A percentile compares a stretch with the other conserved stretches of the same genome.
phyloP scores from a whole-genome alignment of 768 basidiomycete genomes.

The Agaricus sinodeliciosus region DNA sequence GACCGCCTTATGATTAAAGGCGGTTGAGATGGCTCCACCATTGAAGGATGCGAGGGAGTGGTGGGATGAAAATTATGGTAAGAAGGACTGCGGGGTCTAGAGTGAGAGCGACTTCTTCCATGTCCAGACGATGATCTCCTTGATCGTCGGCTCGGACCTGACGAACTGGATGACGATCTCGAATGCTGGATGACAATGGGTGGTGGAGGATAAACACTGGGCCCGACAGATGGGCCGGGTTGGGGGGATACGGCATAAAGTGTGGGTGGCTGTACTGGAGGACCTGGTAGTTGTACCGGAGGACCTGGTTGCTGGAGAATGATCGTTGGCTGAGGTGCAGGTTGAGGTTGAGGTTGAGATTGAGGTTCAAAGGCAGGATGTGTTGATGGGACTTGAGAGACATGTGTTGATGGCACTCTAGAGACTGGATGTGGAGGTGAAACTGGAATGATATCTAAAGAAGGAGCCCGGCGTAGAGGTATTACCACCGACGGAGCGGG shows the following conservation, averaged over 20 bases:
- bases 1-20: conserved; percentile 11
- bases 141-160: background rate
- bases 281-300: conserved; percentile 19
- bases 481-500: conserved; percentile 12
- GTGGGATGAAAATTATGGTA: background rate
- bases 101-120: conserved; percentile 7
- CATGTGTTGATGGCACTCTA: no score
- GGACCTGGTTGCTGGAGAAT: conserved; percentile 14
- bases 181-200: conserved; percentile 14
- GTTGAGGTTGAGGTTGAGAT: conserved; percentile 20
- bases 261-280: background rate
- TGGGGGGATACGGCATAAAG: conserved; percentile 22
- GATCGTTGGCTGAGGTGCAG: conserved; percentile 15
- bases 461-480: background rate
- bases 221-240: background rate
- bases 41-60: background rate
- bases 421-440: background rate
- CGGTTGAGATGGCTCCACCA: background rate
- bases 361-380: conserved; percentile 12
- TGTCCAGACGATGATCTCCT: conserved; percentile 14
- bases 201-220: background rate
- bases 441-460: conserved; percentile 6
- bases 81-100: background rate
- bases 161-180: conserved; percentile 4
- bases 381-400: conserved; percentile 12